Conservation (phyloP, 768 basidiomycete genomes). For the Lactarius deliciosus region DNA sequence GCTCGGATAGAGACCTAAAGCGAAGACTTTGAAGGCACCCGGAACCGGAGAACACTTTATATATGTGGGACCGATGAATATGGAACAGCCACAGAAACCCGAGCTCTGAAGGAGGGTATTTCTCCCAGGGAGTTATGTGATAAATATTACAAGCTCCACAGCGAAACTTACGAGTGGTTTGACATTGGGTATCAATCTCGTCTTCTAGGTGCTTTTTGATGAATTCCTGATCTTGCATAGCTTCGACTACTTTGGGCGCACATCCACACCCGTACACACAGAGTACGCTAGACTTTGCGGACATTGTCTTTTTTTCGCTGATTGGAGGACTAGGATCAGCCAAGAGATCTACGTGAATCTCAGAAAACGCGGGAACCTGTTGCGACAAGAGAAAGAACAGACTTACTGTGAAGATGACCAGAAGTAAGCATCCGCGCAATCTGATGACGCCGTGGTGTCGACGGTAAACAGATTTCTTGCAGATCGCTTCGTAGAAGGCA, state of each 20-base stretch:
- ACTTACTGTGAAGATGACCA: constrained; percentile 92
- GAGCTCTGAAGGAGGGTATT: constrained; percentile 85
- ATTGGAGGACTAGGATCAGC: constrained; percentile 58
- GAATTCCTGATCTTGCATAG: constrained; percentile 40
- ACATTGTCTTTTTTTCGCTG: constrained; percentile 1
- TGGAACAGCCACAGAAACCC: constrained; percentile 98
- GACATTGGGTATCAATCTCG: constrained; percentile 70
- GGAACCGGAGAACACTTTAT: constrained; percentile 88
- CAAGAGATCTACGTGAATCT: constrained; percentile 89
- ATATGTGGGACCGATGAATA: constrained; percentile 99
- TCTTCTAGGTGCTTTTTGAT: background rate
- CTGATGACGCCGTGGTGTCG: constrained; percentile 24
- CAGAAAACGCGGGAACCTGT: constrained; percentile 70
- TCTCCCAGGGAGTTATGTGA: constrained; percentile 82
- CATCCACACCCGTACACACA: constrained; percentile 86
- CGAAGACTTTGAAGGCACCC: constrained; percentile 47
- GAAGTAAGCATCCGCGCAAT: constrained; percentile 49
- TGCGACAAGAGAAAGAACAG: constrained; percentile 86
- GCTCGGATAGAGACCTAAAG: constrained; percentile 7
- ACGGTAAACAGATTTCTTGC: constrained; percentile 72
- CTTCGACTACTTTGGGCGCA: constrained; percentile 96
- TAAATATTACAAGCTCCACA: constrained; percentile 86
- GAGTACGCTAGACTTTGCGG: constrained; percentile 52
- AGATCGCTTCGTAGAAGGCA: constrained; percentile 98
- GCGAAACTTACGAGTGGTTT: constrained; percentile 97